Percentiles rank a stretch among this genome's conserved stretches.
These are phyloP conservation scores for Neocatenulostroma microsporum DNA, from an alignment of 2,329 filamentous ascomycete species.

Conservation along the genomic window DNA sequence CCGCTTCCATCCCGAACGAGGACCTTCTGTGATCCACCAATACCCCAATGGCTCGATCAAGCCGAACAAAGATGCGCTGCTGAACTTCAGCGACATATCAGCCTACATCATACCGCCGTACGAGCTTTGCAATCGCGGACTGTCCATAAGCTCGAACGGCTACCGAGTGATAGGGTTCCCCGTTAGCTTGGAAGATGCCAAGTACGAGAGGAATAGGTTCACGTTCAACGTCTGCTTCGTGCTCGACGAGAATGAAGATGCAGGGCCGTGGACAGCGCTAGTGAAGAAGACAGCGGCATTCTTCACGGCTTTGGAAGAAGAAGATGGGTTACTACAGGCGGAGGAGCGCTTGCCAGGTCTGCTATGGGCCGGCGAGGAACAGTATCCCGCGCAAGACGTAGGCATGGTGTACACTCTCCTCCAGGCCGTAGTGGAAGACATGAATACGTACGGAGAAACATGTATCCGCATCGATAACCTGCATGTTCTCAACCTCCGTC, in stretches of 20 bases:
- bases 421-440: constrained; percentile 79
- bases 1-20: constrained; percentile 53
- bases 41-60: constrained; percentile 20
- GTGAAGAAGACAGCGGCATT: constrained; percentile 77
- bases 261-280: constrained; percentile 63
- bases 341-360: constrained; percentile 38
- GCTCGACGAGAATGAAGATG: constrained; percentile 60
- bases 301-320: constrained; percentile 84
- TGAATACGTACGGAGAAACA: constrained; percentile 96
- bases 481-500: constrained; percentile 25
- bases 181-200: constrained; percentile 70
- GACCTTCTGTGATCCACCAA: constrained; percentile 27
- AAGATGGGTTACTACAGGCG: constrained; percentile 71
- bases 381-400: constrained; percentile 21
- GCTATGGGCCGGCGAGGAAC: constrained; percentile 22
- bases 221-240: constrained; percentile 97
- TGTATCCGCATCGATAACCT: constrained; percentile 20
- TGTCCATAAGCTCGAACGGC: constrained; percentile 67
- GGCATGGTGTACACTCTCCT: constrained; percentile 60
- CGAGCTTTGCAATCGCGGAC: constrained; percentile 85
- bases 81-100: constrained; percentile 66
- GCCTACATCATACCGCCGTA: constrained; percentile 93
- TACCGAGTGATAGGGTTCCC: constrained; percentile 82
- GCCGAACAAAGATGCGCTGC: constrained; percentile 6
- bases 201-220: constrained; percentile 78